Evolutionary conservation across 805 yeast species (phyloP).

Genomic region (Candida rishiriensis): DNA sequence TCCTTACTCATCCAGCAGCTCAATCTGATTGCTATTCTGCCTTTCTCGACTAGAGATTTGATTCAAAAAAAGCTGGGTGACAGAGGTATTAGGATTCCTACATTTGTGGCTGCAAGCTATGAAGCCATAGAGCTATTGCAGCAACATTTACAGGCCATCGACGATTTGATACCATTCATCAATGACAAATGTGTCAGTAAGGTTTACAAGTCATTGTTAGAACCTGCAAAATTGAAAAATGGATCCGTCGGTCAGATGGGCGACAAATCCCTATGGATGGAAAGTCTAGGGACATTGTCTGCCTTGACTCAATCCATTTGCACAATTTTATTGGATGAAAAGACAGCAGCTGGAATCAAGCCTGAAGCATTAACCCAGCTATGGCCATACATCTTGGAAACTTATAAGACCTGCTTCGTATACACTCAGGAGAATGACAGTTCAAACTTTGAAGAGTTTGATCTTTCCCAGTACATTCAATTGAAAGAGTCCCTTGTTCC

Average conservation of each 20-base stretch:
- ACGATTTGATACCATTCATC: constrained; percentile 33
- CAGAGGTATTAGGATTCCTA: constrained; percentile 45
- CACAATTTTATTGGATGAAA: constrained; percentile 11
- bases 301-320: constrained; percentile 31
- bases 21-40: constrained; percentile 48
- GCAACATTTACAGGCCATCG: constrained; percentile 29
- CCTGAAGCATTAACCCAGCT: constrained; percentile 16
- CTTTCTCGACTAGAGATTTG: constrained; percentile 55
- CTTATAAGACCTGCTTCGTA: constrained; percentile 38
- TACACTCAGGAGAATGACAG: constrained; percentile 21
- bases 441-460: constrained; percentile 37
- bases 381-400: constrained; percentile 40
- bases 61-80: constrained; percentile 49
- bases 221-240: constrained; percentile 43
- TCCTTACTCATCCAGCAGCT: constrained; percentile 50
- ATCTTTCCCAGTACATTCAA: constrained; percentile 38
- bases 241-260: constrained; percentile 28
- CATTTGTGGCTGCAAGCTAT: constrained; percentile 58
- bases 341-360: constrained; percentile 6
- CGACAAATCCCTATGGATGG: constrained; percentile 49
- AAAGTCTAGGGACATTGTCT: constrained; percentile 40
- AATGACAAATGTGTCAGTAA: constrained; percentile 42
- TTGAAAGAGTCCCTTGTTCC: constrained; percentile 41
- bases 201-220: constrained; percentile 46
- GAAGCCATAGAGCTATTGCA: constrained; percentile 39